A percentile compares a stretch with the other conserved stretches of the same genome.
Conservation (phyloP, 805 yeast species). For the Cyberlindnera maclurae region DNA sequence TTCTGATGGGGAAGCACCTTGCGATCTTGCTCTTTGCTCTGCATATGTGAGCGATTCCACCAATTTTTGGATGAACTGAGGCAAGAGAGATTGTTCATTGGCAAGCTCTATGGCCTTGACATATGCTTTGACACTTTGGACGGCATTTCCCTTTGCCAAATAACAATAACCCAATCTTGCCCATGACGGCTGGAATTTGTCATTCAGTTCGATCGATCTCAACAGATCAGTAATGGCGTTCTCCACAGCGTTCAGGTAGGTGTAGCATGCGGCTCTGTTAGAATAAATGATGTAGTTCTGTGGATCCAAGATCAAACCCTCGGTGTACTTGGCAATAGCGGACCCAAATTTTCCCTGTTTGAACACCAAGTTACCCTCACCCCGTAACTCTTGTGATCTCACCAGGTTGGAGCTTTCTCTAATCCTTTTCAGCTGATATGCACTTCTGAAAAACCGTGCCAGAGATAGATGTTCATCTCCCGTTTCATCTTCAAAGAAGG, state of each 20-base stretch:
- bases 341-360: slow-evolving; percentile 13
- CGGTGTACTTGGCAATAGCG: slow-evolving; percentile 32
- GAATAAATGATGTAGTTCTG: slow-evolving; percentile 27
- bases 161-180: slow-evolving; percentile 31
- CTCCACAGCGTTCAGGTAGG: slow-evolving; percentile 27
- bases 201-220: slow-evolving; percentile 26
- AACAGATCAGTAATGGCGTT: slow-evolving; percentile 31
- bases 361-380: slow-evolving; percentile 14
- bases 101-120: slow-evolving; percentile 27
- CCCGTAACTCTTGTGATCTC: slow-evolving; percentile 11
- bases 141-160: slow-evolving; percentile 30
- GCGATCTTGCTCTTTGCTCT: slow-evolving; percentile 13
- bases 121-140: slow-evolving; percentile 30
- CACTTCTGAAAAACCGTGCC: slow-evolving; percentile 11
- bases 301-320: slow-evolving; percentile 29
- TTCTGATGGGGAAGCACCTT: slow-evolving; percentile 9
- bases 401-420: slow-evolving; percentile 3
- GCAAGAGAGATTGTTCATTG: slow-evolving; percentile 5
- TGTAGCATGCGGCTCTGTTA: slow-evolving; percentile 35
- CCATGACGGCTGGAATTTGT: slow-evolving; percentile 32
- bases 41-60: slow-evolving; percentile 12
- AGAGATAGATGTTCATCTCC: slow-evolving; percentile 13
- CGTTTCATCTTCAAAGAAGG: slow-evolving; percentile 10
- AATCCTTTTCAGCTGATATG: slow-evolving; percentile 4
- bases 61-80: slow-evolving; percentile 13